Evolutionary conservation across 208 protist species (phyloP).

Genomic region (Tritrichomonas musculus): DNA sequence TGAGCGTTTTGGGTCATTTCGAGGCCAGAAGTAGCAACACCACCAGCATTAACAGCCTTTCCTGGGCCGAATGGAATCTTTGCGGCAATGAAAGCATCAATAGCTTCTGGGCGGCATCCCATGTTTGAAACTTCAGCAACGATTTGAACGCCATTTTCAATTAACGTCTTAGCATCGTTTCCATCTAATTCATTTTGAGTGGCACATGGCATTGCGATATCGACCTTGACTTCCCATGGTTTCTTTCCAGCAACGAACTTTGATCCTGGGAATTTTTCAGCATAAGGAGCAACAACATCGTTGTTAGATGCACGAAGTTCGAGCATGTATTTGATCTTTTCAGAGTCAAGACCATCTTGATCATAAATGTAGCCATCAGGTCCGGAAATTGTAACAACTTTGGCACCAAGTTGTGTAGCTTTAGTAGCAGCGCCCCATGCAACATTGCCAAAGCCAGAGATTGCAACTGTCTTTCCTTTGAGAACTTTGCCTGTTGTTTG

Average conservation of each 20-base stretch:
- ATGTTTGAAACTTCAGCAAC: constrained; percentile 82
- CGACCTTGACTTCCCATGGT: neutral
- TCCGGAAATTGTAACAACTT: neutral
- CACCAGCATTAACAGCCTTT: constrained; percentile 79
- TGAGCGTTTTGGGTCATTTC: constrained; percentile 81
- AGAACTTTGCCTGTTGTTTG: constrained; percentile 47
- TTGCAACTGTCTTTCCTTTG: constrained; percentile 61
- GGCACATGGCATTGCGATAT: constrained; percentile 67
- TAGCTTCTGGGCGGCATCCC: constrained; percentile 68
- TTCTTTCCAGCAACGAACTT: neutral
- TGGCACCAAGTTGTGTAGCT: constrained; percentile 66
- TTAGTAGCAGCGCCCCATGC: constrained; percentile 69
- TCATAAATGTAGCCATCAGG: neutral
- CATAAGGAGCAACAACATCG: too few species aligned
- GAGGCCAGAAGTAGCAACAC: constrained; percentile 74
- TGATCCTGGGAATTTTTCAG: too few species aligned
- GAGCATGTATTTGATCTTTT: neutral
- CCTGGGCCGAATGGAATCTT: constrained; percentile 70
- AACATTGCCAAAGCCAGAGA: constrained; percentile 80
- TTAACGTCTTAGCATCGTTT: constrained; percentile 63
- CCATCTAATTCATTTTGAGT: constrained; percentile 82
- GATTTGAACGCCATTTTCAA: constrained; percentile 59
- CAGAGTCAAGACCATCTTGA: neutral
- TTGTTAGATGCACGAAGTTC: neutral
- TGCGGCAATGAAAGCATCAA: constrained; percentile 54